Percentiles rank a stretch among this genome's conserved stretches.
Conservation (phyloP, 2,329 filamentous ascomycete genomes). For the Pleomassaria siparia region DNA sequence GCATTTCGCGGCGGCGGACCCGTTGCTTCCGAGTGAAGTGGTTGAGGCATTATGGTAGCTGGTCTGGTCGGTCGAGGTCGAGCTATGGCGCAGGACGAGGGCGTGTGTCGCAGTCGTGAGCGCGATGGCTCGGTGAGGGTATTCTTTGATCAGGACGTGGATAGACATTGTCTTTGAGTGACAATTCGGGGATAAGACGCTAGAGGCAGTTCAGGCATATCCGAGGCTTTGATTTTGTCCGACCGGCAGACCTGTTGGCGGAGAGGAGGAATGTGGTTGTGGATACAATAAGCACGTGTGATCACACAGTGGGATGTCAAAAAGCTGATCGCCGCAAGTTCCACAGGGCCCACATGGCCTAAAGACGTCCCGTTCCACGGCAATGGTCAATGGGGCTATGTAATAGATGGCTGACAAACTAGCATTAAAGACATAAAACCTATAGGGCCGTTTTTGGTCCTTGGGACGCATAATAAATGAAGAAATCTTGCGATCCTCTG, state of each 20-base stretch:
- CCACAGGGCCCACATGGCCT: slow-evolving; percentile 1
- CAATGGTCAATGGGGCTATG: not conserved
- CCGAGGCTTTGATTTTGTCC: slow-evolving; percentile 8
- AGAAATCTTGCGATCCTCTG: too few relatives aligned
- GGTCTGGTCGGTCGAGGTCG: slow-evolving; percentile 59
- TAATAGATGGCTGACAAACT: not conserved
- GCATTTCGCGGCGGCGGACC: slow-evolving; percentile 58
- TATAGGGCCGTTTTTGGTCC: too few relatives aligned
- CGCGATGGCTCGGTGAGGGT: slow-evolving; percentile 83
- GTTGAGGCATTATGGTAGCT: slow-evolving; percentile 60
- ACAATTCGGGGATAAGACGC: slow-evolving; percentile 10
- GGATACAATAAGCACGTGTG: slow-evolving; percentile 5
- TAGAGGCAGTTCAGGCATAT: slow-evolving; percentile 23
- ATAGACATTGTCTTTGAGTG: slow-evolving; percentile 49
- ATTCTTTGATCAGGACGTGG: slow-evolving; percentile 81
- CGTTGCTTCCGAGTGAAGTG: slow-evolving; percentile 50
- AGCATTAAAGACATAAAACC: too few relatives aligned
- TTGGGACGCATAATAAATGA: too few relatives aligned
- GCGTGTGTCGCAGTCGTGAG: slow-evolving; percentile 78
- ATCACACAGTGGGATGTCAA: not conserved
- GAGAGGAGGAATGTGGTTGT: not conserved
- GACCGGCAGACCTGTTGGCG: not conserved
- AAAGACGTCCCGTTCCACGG: not conserved
- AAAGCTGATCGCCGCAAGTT: slow-evolving; percentile 1
- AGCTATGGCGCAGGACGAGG: slow-evolving; percentile 80